Evolutionary conservation across 768 basidiomycete genomes (phyloP).

Genomic region (Macrolepiota fuliginosa): DNA sequence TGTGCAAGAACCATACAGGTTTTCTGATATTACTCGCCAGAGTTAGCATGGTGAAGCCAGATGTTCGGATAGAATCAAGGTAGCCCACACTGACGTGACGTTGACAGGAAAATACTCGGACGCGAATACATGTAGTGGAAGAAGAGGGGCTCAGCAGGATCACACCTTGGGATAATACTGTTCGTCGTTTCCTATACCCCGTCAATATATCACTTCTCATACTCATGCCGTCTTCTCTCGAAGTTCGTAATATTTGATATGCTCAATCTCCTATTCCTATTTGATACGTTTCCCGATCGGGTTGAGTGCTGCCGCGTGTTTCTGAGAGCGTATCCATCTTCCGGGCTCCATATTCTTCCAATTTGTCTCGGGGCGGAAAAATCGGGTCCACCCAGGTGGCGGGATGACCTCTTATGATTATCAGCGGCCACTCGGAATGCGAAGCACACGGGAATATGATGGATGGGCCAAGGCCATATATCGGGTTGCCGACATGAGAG

Average conservation of each 20-base stretch:
- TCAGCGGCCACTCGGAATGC: background rate
- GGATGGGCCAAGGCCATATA: background rate
- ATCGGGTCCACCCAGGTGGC: background rate
- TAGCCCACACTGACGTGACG: background rate
- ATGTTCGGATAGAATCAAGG: background rate
- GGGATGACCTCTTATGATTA: background rate
- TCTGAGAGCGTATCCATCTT: background rate
- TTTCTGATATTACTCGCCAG: background rate
- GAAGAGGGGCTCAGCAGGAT: background rate
- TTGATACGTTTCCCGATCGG: conserved; percentile 2
- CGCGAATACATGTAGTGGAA: background rate
- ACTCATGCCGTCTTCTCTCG: conserved; percentile 7
- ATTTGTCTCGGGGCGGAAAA: background rate
- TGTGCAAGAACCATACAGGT: background rate
- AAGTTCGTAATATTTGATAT: background rate
- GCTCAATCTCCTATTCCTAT: background rate
- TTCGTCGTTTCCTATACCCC: background rate
- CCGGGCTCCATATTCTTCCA: background rate
- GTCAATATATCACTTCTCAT: conserved; percentile 10
- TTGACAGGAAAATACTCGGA: background rate
- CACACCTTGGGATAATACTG: background rate
- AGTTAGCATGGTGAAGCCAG: background rate
- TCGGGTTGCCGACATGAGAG: conserved; percentile 1
- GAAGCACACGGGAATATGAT: conserved; percentile 2
- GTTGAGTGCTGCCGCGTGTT: conserved; percentile 3